Conservation (phyloP, 768 basidiomycete genomes). For the Auriscalpium orientale region DNA sequence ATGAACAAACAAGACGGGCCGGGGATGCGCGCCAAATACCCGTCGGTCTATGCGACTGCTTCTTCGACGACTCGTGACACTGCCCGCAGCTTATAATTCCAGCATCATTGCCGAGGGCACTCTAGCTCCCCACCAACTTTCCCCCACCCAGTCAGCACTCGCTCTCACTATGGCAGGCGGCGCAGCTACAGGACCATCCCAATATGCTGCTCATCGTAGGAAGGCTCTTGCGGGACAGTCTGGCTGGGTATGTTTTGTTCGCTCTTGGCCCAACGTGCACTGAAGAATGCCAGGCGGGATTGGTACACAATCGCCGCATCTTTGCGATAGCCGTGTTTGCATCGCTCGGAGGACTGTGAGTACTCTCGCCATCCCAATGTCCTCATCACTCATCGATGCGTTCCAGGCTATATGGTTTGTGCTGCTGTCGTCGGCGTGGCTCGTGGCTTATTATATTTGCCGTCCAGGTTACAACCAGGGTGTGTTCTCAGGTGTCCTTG, state of each 20-base stretch:
- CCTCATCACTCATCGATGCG: not conserved
- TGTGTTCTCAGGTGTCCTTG: conserved; percentile 70
- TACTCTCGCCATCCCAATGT: conserved; percentile 6
- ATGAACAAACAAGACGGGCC: no score
- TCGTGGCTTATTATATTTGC: conserved; percentile 1
- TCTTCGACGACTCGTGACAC: no score
- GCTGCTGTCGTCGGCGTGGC: conserved; percentile 3
- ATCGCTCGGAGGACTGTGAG: conserved; percentile 69
- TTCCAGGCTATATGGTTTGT: conserved; percentile 53
- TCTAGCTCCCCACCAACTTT: not conserved
- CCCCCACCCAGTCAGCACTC: not conserved
- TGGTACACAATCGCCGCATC: conserved; percentile 57
- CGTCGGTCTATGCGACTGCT: no score
- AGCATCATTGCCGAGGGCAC: no score
- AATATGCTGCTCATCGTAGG: conserved; percentile 36
- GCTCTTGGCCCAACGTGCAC: not conserved
- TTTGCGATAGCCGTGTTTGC: conserved; percentile 71
- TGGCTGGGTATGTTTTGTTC: conserved; percentile 43
- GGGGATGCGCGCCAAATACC: no score
- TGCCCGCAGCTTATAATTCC: no score
- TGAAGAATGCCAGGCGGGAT: conserved; percentile 37
- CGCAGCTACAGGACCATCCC: not conserved
- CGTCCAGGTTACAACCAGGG: conserved; percentile 60
- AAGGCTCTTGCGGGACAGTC: conserved; percentile 53
- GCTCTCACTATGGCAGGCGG: conserved; percentile 1